Evolutionary conservation across 305 asterid genomes (phyloP), one percentile per base, ranked within the genome.

Genomic region (Fraxinus dipetala): DNA sequence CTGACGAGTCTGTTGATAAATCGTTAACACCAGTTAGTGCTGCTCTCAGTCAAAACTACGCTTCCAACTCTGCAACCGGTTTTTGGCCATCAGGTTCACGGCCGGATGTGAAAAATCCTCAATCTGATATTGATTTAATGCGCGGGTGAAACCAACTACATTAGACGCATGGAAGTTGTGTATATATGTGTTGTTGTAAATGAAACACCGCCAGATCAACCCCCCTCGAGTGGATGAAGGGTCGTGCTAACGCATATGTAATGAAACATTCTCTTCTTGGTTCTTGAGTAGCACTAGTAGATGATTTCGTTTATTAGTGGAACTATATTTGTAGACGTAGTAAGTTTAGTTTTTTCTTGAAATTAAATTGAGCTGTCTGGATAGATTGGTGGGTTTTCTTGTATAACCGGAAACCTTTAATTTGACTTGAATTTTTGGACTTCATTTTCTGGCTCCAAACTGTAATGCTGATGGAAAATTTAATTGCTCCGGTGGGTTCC

Each of bases 51-150:
- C 93, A 88, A 79, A 88, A 76, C 79, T 85, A 78, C 31, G 69
- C 86, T 70, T 89, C 90, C 77, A 86, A 82, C 78, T 83, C 94
- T 18, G 93, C 91, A 30, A 22, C 84, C 16, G 85, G 77, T 40
- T 82, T 67, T 75, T 95, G 97, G 99, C 95, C 95, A 59, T 89
- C 89, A 4, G 84, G 87, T 35, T 87, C 92, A 20, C 84, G 87
- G 79, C 76, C 79, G 6, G 93, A 92, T 72, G 51, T 79, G 10
- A 89, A 91, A 86, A 91, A 86, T 72, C 76, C 94, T 76, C 97
- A 88, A 86, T 85, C 90, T 1, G 96, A 85, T 76, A 90, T 95
- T 83, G 99, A 95, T 91, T 90, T 95, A 86, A 93, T 86, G 83
- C 92, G 94, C 7, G 96, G 98, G 86, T 94, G 93, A 95, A 76